phyloP scores from a whole-genome alignment of 2,329 filamentous ascomycete genomes.

The Fusarium sp. region DNA sequence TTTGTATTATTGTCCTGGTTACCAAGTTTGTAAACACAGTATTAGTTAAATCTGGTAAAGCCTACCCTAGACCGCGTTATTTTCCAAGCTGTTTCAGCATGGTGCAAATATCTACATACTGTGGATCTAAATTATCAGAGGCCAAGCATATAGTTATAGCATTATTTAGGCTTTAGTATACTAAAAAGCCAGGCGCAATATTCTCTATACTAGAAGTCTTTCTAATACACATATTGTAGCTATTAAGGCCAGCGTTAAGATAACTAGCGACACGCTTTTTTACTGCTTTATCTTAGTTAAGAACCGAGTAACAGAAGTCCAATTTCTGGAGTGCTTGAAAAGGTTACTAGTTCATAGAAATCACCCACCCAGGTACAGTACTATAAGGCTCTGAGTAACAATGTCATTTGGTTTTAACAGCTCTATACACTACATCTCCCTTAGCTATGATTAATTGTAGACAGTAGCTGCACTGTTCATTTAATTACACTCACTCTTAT shows the following conservation, averaged over 20 bases:
- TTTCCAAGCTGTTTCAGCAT: no score
- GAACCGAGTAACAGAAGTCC: fast-evolving
- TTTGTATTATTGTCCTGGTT: no score
- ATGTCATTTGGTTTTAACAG: background rate
- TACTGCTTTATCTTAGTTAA: fast-evolving
- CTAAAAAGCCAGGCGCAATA: fast-evolving
- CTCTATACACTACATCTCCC: background rate
- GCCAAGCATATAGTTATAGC: fast-evolving
- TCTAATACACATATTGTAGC: fast-evolving
- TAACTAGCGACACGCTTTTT: fast-evolving
- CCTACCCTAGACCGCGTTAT: background rate
- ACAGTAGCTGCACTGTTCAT: background rate
- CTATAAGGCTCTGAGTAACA: fast-evolving
- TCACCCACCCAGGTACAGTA: fast-evolving
- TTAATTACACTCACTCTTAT: fast-evolving
- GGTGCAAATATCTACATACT: background rate
- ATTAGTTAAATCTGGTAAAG: fast-evolving
- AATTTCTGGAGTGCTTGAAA: fast-evolving
- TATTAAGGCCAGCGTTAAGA: background rate
- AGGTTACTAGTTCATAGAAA: fast-evolving
- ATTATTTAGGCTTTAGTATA: fast-evolving
- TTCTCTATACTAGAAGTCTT: no score
- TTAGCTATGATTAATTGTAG: fast-evolving
- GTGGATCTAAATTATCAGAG: fast-evolving
- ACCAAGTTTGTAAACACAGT: fast-evolving